Percentiles rank a stretch among this genome's conserved stretches.
Conservation (phyloP, 495 filamentous ascomycete species). For the Gamarada debralockiae region DNA sequence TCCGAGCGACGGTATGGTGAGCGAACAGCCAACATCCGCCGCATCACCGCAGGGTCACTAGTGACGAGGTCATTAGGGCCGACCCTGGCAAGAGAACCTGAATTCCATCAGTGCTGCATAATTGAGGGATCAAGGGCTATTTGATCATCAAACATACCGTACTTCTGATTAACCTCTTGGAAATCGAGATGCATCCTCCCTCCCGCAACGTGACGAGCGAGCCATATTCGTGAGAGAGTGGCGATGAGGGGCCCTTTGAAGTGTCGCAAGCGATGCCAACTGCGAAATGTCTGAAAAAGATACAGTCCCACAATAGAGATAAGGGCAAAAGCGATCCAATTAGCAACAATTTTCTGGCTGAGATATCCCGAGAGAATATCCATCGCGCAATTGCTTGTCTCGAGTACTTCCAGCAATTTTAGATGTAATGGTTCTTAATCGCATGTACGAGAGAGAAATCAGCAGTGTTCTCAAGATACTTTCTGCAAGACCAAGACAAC, state of each 20-base stretch:
- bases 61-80: conserved; percentile 39
- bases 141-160: conserved; percentile 3
- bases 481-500: too few relatives aligned
- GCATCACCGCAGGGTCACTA: conserved; percentile 32
- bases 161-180: conserved; percentile 3
- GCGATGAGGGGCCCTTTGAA: not conserved
- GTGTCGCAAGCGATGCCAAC: not conserved
- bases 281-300: not conserved
- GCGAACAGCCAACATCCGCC: conserved; percentile 30
- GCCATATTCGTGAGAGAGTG: not conserved
- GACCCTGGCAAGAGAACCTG: conserved; percentile 36
- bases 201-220: not conserved
- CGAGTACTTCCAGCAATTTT: too few relatives aligned
- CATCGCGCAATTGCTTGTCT: too few relatives aligned
- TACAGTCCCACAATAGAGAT: not conserved
- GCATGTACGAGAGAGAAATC: too few relatives aligned
- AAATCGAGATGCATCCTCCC: not conserved
- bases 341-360: not conserved
- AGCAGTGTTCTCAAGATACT: too few relatives aligned
- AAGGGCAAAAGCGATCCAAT: not conserved
- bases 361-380: not conserved
- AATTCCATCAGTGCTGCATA: too few relatives aligned
- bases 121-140: too few relatives aligned
- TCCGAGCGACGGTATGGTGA: conserved; percentile 29
- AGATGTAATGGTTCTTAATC: too few relatives aligned